Conservation (phyloP, 805 yeast genomes). For the Candida tallmaniae region DNA sequence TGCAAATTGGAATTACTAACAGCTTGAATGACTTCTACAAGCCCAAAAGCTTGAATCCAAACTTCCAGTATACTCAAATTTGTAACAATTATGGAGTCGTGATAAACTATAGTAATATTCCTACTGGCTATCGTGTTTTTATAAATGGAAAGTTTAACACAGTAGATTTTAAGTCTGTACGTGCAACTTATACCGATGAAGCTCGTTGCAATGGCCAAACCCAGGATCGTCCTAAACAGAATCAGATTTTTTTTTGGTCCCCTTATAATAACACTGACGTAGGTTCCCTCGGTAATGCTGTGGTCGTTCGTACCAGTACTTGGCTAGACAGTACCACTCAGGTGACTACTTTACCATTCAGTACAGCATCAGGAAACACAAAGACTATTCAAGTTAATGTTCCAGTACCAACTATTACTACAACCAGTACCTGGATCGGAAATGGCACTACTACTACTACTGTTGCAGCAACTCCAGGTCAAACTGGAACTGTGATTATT, state of each 20-base stretch:
- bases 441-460: neutral
- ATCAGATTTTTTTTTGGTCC: neutral
- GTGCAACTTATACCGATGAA: neutral
- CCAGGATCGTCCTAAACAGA: neutral
- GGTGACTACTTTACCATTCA: slow-evolving; percentile 14
- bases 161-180: neutral
- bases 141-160: slow-evolving; percentile 9
- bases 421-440: neutral
- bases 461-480: slow-evolving; percentile 1
- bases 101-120: slow-evolving; percentile 16
- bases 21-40: slow-evolving; percentile 18
- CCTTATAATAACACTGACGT: slow-evolving; percentile 2
- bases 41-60: slow-evolving; percentile 12
- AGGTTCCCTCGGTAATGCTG: slow-evolving; percentile 13
- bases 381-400: slow-evolving; percentile 19
- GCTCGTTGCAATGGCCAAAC: neutral
- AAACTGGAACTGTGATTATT: slow-evolving; percentile 1
- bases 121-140: slow-evolving; percentile 25
- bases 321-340: slow-evolving; percentile 17
- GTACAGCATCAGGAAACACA: slow-evolving; percentile 12
- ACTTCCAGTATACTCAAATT: slow-evolving; percentile 7
- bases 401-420: slow-evolving; percentile 10
- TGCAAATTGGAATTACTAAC: slow-evolving; percentile 18
- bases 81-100: slow-evolving; percentile 12
- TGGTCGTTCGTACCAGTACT: slow-evolving; percentile 14